phyloP scores from a whole-genome alignment of 2,329 filamentous ascomycete genomes.

The Talaromyces sp. region DNA sequence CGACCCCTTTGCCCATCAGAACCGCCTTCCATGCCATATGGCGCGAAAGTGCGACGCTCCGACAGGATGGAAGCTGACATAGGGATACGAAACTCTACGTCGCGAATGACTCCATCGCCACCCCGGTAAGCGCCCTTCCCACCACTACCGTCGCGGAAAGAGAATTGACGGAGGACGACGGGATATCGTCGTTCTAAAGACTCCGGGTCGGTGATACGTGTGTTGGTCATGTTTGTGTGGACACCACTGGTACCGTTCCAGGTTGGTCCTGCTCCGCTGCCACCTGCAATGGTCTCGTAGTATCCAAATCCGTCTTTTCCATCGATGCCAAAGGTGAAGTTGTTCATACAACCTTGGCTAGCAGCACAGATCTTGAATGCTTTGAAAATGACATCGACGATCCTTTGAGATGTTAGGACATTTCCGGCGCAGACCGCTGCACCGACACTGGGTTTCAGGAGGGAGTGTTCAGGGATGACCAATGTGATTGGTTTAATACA shows the following conservation, averaged over 20 bases:
- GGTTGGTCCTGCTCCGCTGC: conserved; percentile 1
- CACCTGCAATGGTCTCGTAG: conserved; percentile 16
- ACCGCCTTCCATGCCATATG: conserved; percentile 27
- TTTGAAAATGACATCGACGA: conserved; percentile 33
- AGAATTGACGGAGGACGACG: conserved; percentile 7
- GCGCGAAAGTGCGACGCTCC: conserved; percentile 23
- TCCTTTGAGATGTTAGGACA: conserved; percentile 27
- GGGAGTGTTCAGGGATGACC: conserved; percentile 5
- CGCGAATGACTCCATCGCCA: conserved; percentile 11
- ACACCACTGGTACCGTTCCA: conserved; percentile 13
- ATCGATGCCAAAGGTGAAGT: conserved; percentile 28
- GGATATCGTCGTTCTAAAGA: conserved; percentile 7
- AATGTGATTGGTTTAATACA: conserved; percentile 6
- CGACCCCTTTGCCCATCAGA: conserved; percentile 21
- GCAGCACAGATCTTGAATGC: conserved; percentile 28
- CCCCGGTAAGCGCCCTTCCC: neutral
- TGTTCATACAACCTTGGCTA: conserved; percentile 29
- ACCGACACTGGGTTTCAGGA: neutral
- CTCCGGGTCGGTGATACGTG: conserved; percentile 11
- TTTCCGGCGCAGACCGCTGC: conserved; percentile 29
- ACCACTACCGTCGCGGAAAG: neutral
- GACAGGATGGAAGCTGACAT: conserved; percentile 20
- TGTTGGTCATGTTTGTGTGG: conserved; percentile 14
- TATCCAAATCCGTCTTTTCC: conserved; percentile 18
- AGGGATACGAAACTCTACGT: neutral